These are phyloP conservation scores for Pseudotulostoma volvatum DNA, from an alignment of 495 filamentous ascomycete species.

Conservation along the genomic window DNA sequence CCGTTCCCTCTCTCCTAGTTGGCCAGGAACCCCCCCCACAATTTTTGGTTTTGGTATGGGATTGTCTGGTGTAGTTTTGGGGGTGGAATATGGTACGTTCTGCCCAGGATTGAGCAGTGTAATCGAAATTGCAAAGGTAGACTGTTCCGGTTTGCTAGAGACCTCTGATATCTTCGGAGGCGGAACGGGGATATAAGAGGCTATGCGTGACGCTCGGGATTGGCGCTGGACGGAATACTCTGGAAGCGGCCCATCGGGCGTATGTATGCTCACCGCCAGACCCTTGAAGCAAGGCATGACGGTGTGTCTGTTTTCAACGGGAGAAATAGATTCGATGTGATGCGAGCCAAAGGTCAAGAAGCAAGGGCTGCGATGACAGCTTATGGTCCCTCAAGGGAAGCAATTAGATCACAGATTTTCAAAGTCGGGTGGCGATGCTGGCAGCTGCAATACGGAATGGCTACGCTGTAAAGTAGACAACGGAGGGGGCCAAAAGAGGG, in stretches of 20 bases:
- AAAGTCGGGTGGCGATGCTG: no score
- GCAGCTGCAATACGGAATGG: no score
- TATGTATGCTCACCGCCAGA: conserved; percentile 91
- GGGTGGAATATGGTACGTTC: conserved; percentile 75
- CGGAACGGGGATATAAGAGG: conserved; percentile 89
- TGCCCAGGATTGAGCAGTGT: conserved; percentile 81
- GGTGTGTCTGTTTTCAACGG: no score
- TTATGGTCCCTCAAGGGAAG: no score
- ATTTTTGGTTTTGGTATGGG: conserved; percentile 63
- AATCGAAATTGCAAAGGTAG: conserved; percentile 92
- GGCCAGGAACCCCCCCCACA: conserved; percentile 53
- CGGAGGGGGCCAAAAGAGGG: no score
- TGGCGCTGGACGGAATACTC: conserved; percentile 94
- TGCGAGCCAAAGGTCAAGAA: no score
- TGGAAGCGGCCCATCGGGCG: conserved; percentile 69
- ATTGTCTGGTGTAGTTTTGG: conserved; percentile 53
- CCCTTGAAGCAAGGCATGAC: conserved; percentile 95
- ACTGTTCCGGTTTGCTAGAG: conserved; percentile 64
- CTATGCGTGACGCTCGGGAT: conserved; percentile 77
- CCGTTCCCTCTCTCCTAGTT: conserved; percentile 34
- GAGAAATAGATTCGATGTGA: no score
- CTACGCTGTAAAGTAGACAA: no score
- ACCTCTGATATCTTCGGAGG: conserved; percentile 57
- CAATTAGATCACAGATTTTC: no score
- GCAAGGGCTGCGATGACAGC: no score